Conservation (phyloP, 192 early-diverging fungal species). For the Lobosporangium transversale region DNA sequence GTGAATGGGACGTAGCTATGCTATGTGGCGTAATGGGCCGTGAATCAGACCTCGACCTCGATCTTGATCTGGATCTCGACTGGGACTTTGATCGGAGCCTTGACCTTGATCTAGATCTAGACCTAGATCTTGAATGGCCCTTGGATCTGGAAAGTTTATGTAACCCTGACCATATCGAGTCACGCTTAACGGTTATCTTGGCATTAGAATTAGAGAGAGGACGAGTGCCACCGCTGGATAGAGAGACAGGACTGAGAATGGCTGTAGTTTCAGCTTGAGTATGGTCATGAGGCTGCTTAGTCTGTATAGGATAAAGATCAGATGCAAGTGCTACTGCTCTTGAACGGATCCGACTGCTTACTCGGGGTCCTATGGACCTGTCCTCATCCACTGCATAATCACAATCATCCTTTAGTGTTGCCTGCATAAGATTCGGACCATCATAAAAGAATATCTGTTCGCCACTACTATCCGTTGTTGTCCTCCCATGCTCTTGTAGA, state of each 20-base stretch:
- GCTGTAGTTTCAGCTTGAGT: neutral
- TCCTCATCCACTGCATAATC: too few relatives aligned
- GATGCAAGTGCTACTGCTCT: too few relatives aligned
- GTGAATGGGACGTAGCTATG: constrained; percentile 3
- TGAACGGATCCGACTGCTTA: too few relatives aligned
- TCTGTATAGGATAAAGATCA: too few relatives aligned
- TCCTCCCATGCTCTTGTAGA: constrained; percentile 5
- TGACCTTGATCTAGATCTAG: constrained; percentile 22
- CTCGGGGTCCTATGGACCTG: too few relatives aligned
- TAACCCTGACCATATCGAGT: neutral
- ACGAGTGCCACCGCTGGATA: neutral
- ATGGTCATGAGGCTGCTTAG: too few relatives aligned
- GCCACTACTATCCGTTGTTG: constrained; percentile 21
- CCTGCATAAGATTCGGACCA: constrained; percentile 33
- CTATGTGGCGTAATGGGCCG: constrained; percentile 10
- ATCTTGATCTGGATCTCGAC: constrained; percentile 3
- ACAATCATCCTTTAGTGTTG: too few relatives aligned
- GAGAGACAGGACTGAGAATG: neutral
- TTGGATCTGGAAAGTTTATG: constrained; percentile 18
- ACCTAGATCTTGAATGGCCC: constrained; percentile 11
- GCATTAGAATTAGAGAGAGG: neutral
- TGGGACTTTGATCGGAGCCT: too few relatives aligned
- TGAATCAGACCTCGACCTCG: constrained; percentile 11
- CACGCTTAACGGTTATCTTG: neutral
- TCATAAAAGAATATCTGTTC: constrained; percentile 49